phyloP scores from a whole-genome alignment of 129 eudicot species.

The Chrysanthemum lavandulifolium region DNA sequence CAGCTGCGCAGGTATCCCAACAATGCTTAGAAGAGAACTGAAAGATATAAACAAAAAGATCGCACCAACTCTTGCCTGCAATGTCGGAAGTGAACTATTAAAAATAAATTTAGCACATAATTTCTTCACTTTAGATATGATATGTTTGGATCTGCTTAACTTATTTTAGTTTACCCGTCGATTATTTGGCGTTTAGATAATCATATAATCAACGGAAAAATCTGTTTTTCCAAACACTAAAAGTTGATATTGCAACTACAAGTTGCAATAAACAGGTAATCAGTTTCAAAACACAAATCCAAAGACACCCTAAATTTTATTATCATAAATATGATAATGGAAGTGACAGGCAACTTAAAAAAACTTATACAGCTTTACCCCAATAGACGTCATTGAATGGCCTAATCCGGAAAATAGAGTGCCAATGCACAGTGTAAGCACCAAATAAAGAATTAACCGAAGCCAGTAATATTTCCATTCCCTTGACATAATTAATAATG shows the following conservation, averaged over 20 bases:
- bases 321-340: no score
- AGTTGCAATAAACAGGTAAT: no score
- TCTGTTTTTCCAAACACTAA: no score
- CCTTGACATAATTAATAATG: slow-evolving; percentile 79
- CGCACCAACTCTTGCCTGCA: slow-evolving; percentile 92
- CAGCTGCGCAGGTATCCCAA: slow-evolving; percentile 75
- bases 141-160: not conserved
- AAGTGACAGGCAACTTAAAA: no score
- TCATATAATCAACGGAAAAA: no score
- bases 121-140: not conserved
- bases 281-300: no score
- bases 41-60: slow-evolving; percentile 83
- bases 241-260: no score
- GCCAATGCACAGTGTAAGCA: slow-evolving; percentile 76
- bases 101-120: not conserved
- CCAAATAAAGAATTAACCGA: slow-evolving; percentile 70
- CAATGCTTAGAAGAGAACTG: slow-evolving; percentile 74
- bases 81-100: not conserved
- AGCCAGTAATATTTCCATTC: slow-evolving; percentile 96
- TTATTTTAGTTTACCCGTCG: no score
- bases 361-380: not conserved
- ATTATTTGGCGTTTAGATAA: no score
- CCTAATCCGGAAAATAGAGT: slow-evolving; percentile 86
- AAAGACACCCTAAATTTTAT: no score
- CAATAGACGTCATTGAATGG: slow-evolving; percentile 78